Percentiles rank a stretch among this genome's conserved stretches.
phyloP scores from a whole-genome alignment of 1,284 basidiomycete genomes.

The Moesziomyces sp. region DNA sequence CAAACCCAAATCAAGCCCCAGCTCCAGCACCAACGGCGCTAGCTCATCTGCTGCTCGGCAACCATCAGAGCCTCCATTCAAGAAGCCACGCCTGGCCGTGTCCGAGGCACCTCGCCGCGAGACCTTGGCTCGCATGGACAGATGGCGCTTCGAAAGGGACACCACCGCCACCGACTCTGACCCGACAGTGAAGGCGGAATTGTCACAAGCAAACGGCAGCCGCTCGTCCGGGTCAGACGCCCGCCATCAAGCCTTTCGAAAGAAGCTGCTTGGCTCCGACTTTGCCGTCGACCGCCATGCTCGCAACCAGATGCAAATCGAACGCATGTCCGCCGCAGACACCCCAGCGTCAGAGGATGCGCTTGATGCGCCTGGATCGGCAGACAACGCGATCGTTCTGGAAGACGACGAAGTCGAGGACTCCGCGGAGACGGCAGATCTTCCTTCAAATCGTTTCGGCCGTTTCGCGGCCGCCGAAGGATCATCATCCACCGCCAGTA shows the following conservation, averaged over 20 bases:
- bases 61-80: slow-evolving; percentile 17
- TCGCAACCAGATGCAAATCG: slow-evolving; percentile 33
- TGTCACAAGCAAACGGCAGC: slow-evolving; percentile 6
- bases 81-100: slow-evolving; percentile 14
- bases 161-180: slow-evolving; percentile 2
- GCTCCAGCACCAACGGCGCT: slow-evolving; percentile 9
- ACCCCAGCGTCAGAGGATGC: slow-evolving; percentile 9
- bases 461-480: slow-evolving; percentile 16
- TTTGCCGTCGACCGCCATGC: slow-evolving; percentile 39
- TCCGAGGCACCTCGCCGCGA: slow-evolving; percentile 27
- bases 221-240: slow-evolving; percentile 8
- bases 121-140: slow-evolving; percentile 36
- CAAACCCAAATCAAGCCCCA: slow-evolving; percentile 31
- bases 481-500: slow-evolving; percentile 2
- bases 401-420: slow-evolving; percentile 12
- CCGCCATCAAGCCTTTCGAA: slow-evolving; percentile 24
- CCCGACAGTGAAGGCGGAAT: not conserved
- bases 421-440: not conserved
- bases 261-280: slow-evolving; percentile 34
- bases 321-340: slow-evolving; percentile 21
- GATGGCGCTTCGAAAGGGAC: slow-evolving; percentile 24
- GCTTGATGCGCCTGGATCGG: not conserved
- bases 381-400: slow-evolving; percentile 6
- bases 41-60: slow-evolving; percentile 7
- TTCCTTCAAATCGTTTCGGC: slow-evolving; percentile 18